phyloP scores from a whole-genome alignment of 345 rosid genomes.

The Salix purpurea region DNA sequence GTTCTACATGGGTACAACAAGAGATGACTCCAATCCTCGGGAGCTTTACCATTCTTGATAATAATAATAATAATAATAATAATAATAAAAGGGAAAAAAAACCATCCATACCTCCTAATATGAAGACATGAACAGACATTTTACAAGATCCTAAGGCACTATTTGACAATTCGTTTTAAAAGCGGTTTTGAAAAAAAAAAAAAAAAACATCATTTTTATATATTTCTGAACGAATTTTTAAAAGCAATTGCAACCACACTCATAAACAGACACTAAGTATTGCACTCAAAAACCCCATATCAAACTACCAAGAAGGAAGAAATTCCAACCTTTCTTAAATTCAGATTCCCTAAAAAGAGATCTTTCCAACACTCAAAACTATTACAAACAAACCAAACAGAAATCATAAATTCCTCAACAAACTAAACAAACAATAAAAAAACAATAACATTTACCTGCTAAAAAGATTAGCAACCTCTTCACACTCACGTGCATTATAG shows the following conservation, averaged over 20 bases:
- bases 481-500: conserved; percentile 85
- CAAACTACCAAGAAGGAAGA: background rate
- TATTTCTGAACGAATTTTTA: too few species aligned
- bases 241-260: too few species aligned
- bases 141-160: background rate
- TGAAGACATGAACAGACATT: background rate
- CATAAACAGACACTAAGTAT: background rate
- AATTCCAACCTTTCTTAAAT: too few species aligned
- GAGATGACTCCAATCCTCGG: background rate
- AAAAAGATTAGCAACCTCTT: conserved; percentile 86
- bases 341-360: too few species aligned
- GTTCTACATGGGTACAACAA: background rate
- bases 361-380: background rate
- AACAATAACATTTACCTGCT: conserved; percentile 47
- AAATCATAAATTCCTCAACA: background rate
- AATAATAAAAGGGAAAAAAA: background rate
- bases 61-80: background rate
- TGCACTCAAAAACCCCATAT: background rate
- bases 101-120: background rate
- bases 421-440: background rate
- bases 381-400: background rate
- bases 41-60: too few species aligned
- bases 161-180: too few species aligned
- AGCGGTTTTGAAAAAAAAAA: too few species aligned
- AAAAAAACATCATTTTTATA: too few species aligned